These are phyloP conservation scores for Lactarius tabidus DNA, from an alignment of 768 basidiomycete genomes.

Conservation along the genomic window DNA sequence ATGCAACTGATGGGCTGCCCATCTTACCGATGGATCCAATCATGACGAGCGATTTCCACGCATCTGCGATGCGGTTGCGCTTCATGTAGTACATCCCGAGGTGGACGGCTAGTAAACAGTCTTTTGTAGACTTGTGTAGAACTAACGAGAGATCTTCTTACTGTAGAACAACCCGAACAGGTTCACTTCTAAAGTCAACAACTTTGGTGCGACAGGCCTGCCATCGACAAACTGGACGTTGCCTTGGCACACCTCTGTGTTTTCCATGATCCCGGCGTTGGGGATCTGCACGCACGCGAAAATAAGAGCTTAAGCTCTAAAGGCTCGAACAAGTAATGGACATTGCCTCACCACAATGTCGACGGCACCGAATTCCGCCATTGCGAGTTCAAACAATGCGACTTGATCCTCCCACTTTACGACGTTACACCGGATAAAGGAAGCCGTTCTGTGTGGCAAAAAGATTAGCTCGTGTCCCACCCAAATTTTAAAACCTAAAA, in stretches of 20 bases:
- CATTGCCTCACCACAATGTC: constrained; percentile 46
- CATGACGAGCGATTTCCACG: constrained; percentile 49
- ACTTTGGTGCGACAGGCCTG: constrained; percentile 42
- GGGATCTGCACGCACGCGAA: constrained; percentile 31
- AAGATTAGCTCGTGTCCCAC: not conserved
- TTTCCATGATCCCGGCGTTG: constrained; percentile 47
- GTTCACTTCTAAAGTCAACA: constrained; percentile 49
- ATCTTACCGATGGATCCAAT: constrained; percentile 51
- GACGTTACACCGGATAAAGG: constrained; percentile 46
- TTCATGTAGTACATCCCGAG: constrained; percentile 50
- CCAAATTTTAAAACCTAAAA: not conserved
- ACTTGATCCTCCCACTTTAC: constrained; percentile 51
- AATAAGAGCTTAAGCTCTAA: too few relatives aligned
- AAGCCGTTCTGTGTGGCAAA: constrained; percentile 30
- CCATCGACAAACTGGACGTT: constrained; percentile 31
- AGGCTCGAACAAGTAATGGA: too few relatives aligned
- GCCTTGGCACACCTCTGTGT: constrained; percentile 25
- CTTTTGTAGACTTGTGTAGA: not conserved
- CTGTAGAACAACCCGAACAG: constrained; percentile 46
- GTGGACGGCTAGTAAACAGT: constrained; percentile 40
- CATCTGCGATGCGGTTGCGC: constrained; percentile 33
- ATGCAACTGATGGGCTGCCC: too few relatives aligned
- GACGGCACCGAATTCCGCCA: constrained; percentile 44
- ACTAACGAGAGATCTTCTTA: constrained; percentile 29
- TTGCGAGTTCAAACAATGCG: constrained; percentile 47